Conservation (phyloP, 2,329 filamentous ascomycete genomes). For the Calonectria hongkongensis region DNA sequence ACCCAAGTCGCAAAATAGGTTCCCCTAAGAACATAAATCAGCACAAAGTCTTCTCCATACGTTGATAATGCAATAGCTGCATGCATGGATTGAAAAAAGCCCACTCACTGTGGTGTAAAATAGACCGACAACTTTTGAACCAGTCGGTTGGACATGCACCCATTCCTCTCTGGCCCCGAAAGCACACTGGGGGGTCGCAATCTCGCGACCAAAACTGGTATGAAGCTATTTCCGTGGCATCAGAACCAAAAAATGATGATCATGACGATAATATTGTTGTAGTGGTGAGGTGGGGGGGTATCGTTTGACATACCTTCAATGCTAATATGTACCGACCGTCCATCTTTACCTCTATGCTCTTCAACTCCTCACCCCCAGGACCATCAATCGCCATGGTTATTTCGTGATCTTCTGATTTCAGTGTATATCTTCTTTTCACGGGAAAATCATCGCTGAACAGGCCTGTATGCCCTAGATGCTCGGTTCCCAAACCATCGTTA, state of each 20-base stretch:
- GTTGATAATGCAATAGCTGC: too few relatives aligned
- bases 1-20: constrained; percentile 6
- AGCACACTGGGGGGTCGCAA: constrained; percentile 21
- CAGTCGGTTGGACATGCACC: constrained; percentile 31
- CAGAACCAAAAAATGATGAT: not conserved
- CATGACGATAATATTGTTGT: not conserved
- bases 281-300: not conserved
- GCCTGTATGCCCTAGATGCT: constrained; percentile 27
- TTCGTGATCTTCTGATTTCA: not conserved
- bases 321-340: constrained; percentile 2
- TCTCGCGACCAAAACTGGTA: constrained; percentile 36
- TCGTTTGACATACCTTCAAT: constrained; percentile 36
- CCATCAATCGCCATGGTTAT: constrained; percentile 36
- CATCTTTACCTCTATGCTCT: constrained; percentile 26
- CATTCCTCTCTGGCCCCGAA: constrained; percentile 18
- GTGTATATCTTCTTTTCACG: not conserved
- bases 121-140: constrained; percentile 40
- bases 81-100: not conserved
- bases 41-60: not conserved
- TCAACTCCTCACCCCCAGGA: constrained; percentile 34
- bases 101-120: constrained; percentile 36
- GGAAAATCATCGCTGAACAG: constrained; percentile 9
- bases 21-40: not conserved
- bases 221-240: constrained; percentile 23
- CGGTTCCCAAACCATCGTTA: constrained; percentile 22